Evolutionary conservation across 2,329 filamentous ascomycete genomes (phyloP).

Genomic region (Claviceps lovelessii): DNA sequence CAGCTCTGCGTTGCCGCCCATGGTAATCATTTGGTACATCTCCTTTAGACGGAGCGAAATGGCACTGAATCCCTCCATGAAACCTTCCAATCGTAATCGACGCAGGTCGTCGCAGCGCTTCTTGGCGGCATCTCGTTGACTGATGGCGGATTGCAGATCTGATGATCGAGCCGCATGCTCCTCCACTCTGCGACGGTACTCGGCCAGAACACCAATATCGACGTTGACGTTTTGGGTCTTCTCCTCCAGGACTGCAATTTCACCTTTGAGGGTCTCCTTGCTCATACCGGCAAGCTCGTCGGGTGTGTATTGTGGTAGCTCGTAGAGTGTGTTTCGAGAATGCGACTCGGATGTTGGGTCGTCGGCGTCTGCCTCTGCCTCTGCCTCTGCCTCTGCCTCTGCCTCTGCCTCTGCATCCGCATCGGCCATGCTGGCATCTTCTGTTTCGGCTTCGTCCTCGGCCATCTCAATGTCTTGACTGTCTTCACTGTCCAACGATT

Average conservation of each 20-base stretch:
- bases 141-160: conserved; percentile 67
- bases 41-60: conserved; percentile 94
- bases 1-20: conserved; percentile 95
- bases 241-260: conserved; percentile 48
- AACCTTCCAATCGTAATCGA: conserved; percentile 78
- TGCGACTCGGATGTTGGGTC: conserved; percentile 15
- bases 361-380: conserved; percentile 10
- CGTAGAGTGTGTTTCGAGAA: conserved; percentile 27
- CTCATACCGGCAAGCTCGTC: conserved; percentile 55
- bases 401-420: conserved; percentile 8
- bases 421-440: conserved; percentile 10
- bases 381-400: conserved; percentile 3
- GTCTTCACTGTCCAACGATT: conserved; percentile 6
- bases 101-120: conserved; percentile 85
- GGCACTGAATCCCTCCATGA: conserved; percentile 93
- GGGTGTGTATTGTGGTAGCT: conserved; percentile 64
- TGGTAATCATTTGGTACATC: conserved; percentile 99
- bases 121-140: conserved; percentile 72
- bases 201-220: conserved; percentile 74
- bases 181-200: conserved; percentile 75
- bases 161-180: conserved; percentile 70
- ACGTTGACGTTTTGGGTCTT: conserved; percentile 74
- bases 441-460: conserved; percentile 17
- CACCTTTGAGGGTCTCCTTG: conserved; percentile 45
- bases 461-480: conserved; percentile 22